Evolutionary conservation across 129 eudicot species (phyloP).

Genomic region (carrot (Daucus carota)): DNA sequence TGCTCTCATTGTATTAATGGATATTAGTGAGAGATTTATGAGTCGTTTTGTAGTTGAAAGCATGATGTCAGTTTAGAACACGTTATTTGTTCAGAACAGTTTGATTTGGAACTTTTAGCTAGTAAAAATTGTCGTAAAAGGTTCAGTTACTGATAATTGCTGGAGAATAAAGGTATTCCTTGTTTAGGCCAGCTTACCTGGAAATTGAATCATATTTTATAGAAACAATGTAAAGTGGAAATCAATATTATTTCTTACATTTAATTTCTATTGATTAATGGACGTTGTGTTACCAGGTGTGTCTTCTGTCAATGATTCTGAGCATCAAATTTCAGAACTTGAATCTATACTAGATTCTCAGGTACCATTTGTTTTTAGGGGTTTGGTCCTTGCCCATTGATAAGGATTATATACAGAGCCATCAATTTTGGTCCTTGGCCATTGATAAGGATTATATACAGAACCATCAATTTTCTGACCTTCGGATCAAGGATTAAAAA

Average conservation of each 20-base stretch:
- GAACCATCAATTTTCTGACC: no score
- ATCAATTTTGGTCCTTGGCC: no score
- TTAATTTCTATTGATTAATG: no score
- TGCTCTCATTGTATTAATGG: background rate
- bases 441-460: no score
- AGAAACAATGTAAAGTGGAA: background rate
- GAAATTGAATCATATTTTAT: background rate
- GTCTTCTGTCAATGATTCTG: slow-evolving; percentile 38
- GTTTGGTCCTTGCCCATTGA: no score
- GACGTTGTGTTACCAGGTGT: slow-evolving; percentile 36
- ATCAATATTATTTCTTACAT: background rate
- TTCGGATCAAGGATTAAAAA: no score
- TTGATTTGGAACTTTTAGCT: background rate
- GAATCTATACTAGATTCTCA: slow-evolving; percentile 69
- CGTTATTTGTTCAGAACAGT: background rate
- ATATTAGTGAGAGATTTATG: background rate
- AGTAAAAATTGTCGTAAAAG: background rate
- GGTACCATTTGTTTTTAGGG: slow-evolving; percentile 37
- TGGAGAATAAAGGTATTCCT: background rate
- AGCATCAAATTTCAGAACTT: slow-evolving; percentile 46
- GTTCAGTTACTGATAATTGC: background rate
- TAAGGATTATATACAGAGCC: no score
- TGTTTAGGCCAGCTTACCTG: background rate
- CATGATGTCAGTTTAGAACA: background rate
- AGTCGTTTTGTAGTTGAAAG: background rate